Evolutionary conservation across 2,329 filamentous ascomycete species (phyloP), one percentile per base, ranked within the genome.

Genomic region (Fusarium nisikadoi): DNA sequence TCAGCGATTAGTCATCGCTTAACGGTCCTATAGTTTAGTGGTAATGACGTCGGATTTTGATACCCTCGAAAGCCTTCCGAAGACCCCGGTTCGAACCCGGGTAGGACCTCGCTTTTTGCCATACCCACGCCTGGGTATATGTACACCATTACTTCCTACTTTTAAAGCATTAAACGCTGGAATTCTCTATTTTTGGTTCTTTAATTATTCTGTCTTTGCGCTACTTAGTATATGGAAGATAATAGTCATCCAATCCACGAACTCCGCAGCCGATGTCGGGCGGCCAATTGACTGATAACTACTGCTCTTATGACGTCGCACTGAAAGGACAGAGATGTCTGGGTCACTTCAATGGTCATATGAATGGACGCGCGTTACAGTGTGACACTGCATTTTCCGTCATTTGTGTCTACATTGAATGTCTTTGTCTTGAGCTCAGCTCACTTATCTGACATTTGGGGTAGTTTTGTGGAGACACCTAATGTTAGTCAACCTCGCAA

Each of bases 1-100:
- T 5, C 0, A 11, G 1, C 1, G 46, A 56, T 67, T 67, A 67
- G 64, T 67, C 62, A 67, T 68, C 64, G 25, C 9, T 10, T 1
- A 13, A 14, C 11, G 66, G 66, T 69, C 60, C 66, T 69, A 69
- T 69, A 69, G 66, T 69, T 59, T 69, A 69, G 66, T 64, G 66
- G 66, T 69, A 49, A 69, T 64, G 65, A 68, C 65, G 65, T 68
- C 35, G 65, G 65, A 67, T 68, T 68, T 68, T 68, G 65, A 68
- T 62, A 50, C 11, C 7, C 3, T 55, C 62, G 38, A 16, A 53
- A 67, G 14, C 45, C 36, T 68, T 67, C 65, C 65, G 49, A 68
- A 68, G 55, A 62, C 65, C 65, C 65, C 65, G 65, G 65, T 68
- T 68, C 65, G 65, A 68, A 68, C 66, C 66, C 66, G 66, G 66